phyloP scores from a whole-genome alignment of 208 protist species.

The Blastocrithidia nonstop region DNA sequence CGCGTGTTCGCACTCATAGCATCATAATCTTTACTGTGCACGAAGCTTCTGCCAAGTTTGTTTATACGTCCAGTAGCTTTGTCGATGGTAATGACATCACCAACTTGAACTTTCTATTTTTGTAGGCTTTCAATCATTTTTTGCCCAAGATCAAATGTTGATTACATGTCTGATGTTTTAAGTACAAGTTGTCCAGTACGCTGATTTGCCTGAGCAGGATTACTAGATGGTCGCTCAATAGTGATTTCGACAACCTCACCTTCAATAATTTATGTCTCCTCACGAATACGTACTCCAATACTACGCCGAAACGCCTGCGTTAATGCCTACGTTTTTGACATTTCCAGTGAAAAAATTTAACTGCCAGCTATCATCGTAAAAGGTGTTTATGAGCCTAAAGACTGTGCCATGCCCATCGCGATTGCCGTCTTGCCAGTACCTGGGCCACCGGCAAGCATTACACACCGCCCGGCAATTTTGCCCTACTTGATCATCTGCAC shows the following conservation, averaged over 20 bases:
- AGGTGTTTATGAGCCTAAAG: constrained; percentile 94
- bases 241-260: constrained; percentile 99
- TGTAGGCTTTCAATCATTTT: constrained; percentile 99
- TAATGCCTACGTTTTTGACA: constrained; percentile 99
- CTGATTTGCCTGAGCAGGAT: constrained; percentile 71
- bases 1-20: constrained; percentile 86
- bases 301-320: constrained; percentile 98
- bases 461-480: constrained; percentile 98
- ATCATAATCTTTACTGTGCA: constrained; percentile 94
- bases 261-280: constrained; percentile 99
- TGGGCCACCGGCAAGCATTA: constrained; percentile 98
- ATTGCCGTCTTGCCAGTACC: constrained; percentile 98
- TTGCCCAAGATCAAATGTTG: constrained; percentile 98
- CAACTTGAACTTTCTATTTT: constrained; percentile 97
- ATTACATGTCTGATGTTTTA: constrained; percentile 99
- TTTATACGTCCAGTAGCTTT: constrained; percentile 97
- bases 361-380: constrained; percentile 99
- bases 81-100: constrained; percentile 99
- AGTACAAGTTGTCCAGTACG: constrained; percentile 98
- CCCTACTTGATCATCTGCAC: constrained; percentile 98
- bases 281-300: constrained; percentile 99
- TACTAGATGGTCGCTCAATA: constrained; percentile 93
- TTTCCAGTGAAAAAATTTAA: constrained; percentile 99
- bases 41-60: constrained; percentile 96
- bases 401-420: constrained; percentile 98